Conservation (phyloP, 2,329 filamentous ascomycete genomes). For the Cucurbitaria berberidis region DNA sequence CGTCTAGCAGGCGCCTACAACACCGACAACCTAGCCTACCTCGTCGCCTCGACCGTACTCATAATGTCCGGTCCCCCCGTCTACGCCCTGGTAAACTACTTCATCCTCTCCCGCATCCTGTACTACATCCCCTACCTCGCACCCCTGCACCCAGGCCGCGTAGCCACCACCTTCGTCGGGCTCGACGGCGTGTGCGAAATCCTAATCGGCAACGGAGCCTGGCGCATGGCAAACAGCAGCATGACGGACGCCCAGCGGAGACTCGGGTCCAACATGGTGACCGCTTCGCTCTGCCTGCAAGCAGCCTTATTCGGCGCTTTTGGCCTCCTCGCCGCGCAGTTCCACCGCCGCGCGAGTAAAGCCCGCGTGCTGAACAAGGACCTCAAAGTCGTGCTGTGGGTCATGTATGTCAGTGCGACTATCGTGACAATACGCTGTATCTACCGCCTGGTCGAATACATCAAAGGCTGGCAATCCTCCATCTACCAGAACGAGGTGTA, state of each 20-base stretch:
- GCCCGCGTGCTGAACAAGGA: constrained; percentile 52
- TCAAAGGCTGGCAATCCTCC: constrained; percentile 45
- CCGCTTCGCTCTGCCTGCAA: constrained; percentile 58
- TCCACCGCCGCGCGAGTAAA: constrained; percentile 54
- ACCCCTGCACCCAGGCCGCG: constrained; percentile 62
- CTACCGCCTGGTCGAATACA: constrained; percentile 61
- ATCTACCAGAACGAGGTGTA: constrained; percentile 57
- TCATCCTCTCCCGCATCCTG: constrained; percentile 65
- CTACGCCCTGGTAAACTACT: constrained; percentile 67
- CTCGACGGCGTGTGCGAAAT: constrained; percentile 59
- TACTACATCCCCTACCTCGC: constrained; percentile 67
- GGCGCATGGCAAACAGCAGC: constrained; percentile 51
- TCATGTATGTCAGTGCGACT: constrained; percentile 57
- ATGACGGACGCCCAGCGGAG: constrained; percentile 47
- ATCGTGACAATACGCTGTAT: constrained; percentile 59
- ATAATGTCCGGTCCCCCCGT: constrained; percentile 58
- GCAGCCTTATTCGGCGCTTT: constrained; percentile 59
- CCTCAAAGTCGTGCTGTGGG: constrained; percentile 52
- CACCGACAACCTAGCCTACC: constrained; percentile 51
- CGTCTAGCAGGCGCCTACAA: constrained; percentile 61
- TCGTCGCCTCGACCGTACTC: constrained; percentile 51
- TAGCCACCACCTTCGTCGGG: constrained; percentile 65
- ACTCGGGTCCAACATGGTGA: constrained; percentile 55
- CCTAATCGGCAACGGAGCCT: constrained; percentile 60
- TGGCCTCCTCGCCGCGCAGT: constrained; percentile 53